phyloP scores from a whole-genome alignment of 768 basidiomycete genomes.

The Aureoboletus auriporus region DNA sequence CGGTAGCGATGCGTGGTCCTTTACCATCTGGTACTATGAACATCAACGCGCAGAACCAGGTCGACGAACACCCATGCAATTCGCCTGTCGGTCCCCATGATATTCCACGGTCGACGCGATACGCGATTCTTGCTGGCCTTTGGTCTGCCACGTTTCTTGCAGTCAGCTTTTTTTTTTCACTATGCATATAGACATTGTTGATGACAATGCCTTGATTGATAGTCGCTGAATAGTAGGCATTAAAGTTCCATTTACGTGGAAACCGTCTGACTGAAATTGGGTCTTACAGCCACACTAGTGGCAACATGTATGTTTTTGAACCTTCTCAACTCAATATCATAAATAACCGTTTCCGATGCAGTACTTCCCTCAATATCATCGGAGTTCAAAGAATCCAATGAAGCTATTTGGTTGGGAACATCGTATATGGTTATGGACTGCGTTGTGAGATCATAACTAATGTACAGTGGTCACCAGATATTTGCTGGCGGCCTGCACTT shows the following conservation, averaged over 20 bases:
- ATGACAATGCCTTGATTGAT: not conserved
- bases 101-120: constrained; percentile 54
- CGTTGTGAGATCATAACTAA: not conserved
- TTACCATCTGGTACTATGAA: constrained; percentile 14
- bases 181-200: too few species aligned
- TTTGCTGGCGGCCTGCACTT: constrained; percentile 74
- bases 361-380: constrained; percentile 79
- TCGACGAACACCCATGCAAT: not conserved
- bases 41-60: not conserved
- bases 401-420: constrained; percentile 82
- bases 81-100: constrained; percentile 50
- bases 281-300: constrained; percentile 58
- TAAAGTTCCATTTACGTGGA: not conserved
- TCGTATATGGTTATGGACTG: constrained; percentile 41
- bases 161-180: constrained; percentile 41
- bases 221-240: constrained; percentile 53
- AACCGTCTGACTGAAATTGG: constrained; percentile 1
- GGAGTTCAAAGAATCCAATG: constrained; percentile 71
- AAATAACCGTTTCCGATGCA: constrained; percentile 23
- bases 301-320: constrained; percentile 54
- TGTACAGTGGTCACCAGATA: constrained; percentile 44
- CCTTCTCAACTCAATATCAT: constrained; percentile 1
- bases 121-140: constrained; percentile 66
- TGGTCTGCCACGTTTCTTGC: constrained; percentile 73
- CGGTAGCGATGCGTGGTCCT: too few species aligned